These are phyloP conservation scores for Byssoonygena ceratinophila DNA, from an alignment of 2,329 filamentous ascomycete species.

Conservation along the genomic window DNA sequence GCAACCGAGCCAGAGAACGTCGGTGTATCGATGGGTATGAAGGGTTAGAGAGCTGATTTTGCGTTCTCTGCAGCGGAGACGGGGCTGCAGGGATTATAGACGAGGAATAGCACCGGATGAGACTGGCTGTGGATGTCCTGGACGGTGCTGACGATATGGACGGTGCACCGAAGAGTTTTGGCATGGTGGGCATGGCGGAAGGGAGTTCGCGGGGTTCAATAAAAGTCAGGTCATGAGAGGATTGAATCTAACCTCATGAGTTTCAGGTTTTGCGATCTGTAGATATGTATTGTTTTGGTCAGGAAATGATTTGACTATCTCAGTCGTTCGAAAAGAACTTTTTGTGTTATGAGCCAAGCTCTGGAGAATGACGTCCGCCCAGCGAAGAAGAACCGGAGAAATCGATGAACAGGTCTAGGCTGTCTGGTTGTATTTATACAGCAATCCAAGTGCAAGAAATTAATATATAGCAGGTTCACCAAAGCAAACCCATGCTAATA, in stretches of 20 bases:
- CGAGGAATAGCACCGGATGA: conserved; percentile 3
- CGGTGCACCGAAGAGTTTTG: not conserved
- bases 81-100: conserved; percentile 9
- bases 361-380: conserved; percentile 5
- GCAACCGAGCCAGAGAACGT: conserved; percentile 29
- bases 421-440: too few species aligned
- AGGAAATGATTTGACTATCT: not conserved
- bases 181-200: too few species aligned
- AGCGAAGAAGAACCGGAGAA: not conserved
- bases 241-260: not conserved
- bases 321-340: not conserved
- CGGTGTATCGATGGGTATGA: conserved; percentile 23
- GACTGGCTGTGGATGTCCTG: not conserved
- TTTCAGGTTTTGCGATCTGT: not conserved
- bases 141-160: not conserved
- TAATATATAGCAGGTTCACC: not conserved
- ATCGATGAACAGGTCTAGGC: not conserved
- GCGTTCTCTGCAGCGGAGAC: conserved; percentile 4
- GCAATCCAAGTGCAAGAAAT: too few species aligned
- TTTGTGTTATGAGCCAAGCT: not conserved
- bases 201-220: not conserved
- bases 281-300: not conserved
- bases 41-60: not conserved
- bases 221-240: not conserved
- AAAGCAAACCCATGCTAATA: not conserved